Conservation (phyloP, 1,284 basidiomycete species). For the Earliella scabrosa region DNA sequence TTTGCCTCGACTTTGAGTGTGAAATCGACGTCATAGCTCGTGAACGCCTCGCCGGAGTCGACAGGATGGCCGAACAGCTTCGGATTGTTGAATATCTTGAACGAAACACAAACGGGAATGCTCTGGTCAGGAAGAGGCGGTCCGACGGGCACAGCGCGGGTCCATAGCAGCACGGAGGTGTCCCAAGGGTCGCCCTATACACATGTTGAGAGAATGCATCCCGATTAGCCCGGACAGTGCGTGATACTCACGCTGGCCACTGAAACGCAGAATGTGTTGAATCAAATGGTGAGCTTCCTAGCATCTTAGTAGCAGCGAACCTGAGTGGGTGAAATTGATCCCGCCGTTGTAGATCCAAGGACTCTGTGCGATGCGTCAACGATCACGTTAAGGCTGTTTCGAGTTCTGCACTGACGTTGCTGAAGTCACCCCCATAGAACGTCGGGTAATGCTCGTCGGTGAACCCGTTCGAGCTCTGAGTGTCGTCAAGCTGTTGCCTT, state of each 20-base stretch:
- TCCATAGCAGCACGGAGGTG: slow-evolving; percentile 67
- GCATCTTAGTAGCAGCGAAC: too few species aligned
- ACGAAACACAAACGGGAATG: slow-evolving; percentile 62
- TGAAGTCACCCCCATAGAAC: slow-evolving; percentile 57
- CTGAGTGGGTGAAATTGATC: slow-evolving; percentile 58
- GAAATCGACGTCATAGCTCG: slow-evolving; percentile 67
- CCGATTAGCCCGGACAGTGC: too few species aligned
- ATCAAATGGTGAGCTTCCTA: too few species aligned
- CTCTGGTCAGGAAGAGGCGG: slow-evolving; percentile 49
- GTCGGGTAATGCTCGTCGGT: slow-evolving; percentile 57
- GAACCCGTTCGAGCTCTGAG: slow-evolving; percentile 41
- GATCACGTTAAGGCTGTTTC: too few species aligned
- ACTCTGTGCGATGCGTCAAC: slow-evolving; percentile 36
- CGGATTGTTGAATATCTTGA: slow-evolving; percentile 47
- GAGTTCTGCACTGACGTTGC: slow-evolving; percentile 35
- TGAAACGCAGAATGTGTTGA: too few species aligned
- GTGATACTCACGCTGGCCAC: slow-evolving; percentile 47
- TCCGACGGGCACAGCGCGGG: slow-evolving; percentile 51
- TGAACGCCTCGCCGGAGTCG: slow-evolving; percentile 57
- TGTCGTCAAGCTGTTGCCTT: slow-evolving; percentile 37
- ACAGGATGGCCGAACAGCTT: slow-evolving; percentile 44
- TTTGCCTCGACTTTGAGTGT: slow-evolving; percentile 68
- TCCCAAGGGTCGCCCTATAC: slow-evolving; percentile 63
- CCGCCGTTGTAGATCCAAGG: slow-evolving; percentile 58
- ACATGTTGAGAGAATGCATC: too few species aligned